Conservation (phyloP, 371 early-diverging fungal genomes). For the Mortierella sp. region DNA sequence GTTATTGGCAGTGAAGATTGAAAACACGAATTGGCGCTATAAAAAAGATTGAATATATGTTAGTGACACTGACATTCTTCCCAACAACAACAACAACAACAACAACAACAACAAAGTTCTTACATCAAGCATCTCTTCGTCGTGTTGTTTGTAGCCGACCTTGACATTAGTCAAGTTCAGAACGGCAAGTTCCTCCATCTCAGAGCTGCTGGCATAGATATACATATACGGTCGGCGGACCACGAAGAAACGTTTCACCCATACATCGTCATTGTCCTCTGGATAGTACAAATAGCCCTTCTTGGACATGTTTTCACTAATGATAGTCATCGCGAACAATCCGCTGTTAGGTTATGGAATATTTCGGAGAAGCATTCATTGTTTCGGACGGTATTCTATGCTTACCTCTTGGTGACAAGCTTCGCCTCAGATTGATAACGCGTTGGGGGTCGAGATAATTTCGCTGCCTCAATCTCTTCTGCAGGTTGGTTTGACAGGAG, state of each 20-base stretch:
- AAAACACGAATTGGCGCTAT: constrained; percentile 79
- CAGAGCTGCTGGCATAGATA: constrained; percentile 72
- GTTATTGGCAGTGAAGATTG: constrained; percentile 83
- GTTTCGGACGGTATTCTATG: background rate
- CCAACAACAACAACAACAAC: no score
- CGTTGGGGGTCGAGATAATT: constrained; percentile 37
- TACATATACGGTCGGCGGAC: constrained; percentile 89
- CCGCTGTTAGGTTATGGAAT: no score
- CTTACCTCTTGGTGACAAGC: constrained; percentile 61
- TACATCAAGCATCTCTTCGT: constrained; percentile 78
- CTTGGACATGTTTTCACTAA: constrained; percentile 70
- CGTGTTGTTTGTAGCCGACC: constrained; percentile 75
- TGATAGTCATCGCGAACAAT: background rate
- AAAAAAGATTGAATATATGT: constrained; percentile 55
- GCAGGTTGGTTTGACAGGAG: constrained; percentile 57
- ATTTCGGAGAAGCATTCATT: no score
- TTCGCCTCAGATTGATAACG: constrained; percentile 71
- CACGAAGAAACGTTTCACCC: constrained; percentile 88
- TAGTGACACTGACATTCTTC: background rate
- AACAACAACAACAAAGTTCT: background rate
- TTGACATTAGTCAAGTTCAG: constrained; percentile 82
- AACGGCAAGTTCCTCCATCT: constrained; percentile 77
- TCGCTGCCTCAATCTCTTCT: constrained; percentile 56
- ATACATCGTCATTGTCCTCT: constrained; percentile 72
- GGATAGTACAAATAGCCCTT: constrained; percentile 73